Evolutionary conservation across 2,329 filamentous ascomycete species (phyloP).

Genomic region (Xylaria sp.): DNA sequence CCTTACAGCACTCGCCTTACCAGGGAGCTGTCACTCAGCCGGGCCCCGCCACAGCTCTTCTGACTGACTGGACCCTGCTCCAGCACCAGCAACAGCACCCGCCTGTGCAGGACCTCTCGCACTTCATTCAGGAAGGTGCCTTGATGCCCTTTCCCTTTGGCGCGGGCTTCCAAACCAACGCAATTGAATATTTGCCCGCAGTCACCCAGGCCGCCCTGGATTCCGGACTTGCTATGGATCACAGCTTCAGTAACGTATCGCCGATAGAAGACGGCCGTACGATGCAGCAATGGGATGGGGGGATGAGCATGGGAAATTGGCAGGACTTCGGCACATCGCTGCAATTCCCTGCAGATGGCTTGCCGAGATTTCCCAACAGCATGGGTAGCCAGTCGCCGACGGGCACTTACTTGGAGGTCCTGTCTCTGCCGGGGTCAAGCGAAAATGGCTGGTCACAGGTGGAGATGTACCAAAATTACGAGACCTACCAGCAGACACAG

Average conservation of each 20-base stretch:
- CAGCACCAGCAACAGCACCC: constrained; percentile 63
- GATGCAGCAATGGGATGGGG: constrained; percentile 66
- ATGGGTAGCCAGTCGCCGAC: constrained; percentile 75
- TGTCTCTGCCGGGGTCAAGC: constrained; percentile 84
- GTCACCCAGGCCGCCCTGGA: constrained; percentile 73
- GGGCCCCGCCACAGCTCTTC: constrained; percentile 56
- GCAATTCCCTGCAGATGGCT: constrained; percentile 55
- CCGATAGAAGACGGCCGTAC: constrained; percentile 68
- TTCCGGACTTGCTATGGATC: constrained; percentile 69
- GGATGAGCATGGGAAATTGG: constrained; percentile 75
- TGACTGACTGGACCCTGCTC: constrained; percentile 72
- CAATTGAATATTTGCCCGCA: constrained; percentile 70
- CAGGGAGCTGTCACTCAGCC: constrained; percentile 60
- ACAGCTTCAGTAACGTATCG: constrained; percentile 69
- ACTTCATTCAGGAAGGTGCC: constrained; percentile 66
- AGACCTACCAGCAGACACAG: constrained; percentile 69
- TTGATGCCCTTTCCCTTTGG: constrained; percentile 66
- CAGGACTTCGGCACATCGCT: constrained; percentile 80
- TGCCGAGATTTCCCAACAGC: constrained; percentile 55
- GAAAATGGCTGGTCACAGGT: constrained; percentile 90
- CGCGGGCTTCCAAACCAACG: constrained; percentile 62
- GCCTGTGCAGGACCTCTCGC: constrained; percentile 59
- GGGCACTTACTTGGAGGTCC: constrained; percentile 84
- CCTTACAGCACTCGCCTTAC: constrained; percentile 66
- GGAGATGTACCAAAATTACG: constrained; percentile 78